Evolutionary conservation across 2,329 filamentous ascomycete genomes (phyloP).

Genomic region (Hortaea werneckii): DNA sequence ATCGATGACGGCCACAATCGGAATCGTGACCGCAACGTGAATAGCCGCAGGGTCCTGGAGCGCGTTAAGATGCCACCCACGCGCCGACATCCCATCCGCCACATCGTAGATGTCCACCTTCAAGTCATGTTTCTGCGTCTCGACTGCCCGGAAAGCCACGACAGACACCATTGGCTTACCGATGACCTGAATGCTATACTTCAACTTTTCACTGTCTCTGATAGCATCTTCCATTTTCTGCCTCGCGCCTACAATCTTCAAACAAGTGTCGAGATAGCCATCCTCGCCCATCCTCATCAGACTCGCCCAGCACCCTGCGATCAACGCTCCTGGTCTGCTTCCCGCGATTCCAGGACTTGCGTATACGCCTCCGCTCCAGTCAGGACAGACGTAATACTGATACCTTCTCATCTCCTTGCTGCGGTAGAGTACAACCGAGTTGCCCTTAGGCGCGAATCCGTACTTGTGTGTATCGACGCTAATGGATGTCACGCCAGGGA

Average conservation of each 20-base stretch:
- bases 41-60: slow-evolving; percentile 86
- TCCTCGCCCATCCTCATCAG: slow-evolving; percentile 79
- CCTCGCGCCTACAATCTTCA: slow-evolving; percentile 75
- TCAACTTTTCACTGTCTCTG: slow-evolving; percentile 55
- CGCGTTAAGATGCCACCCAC: slow-evolving; percentile 93
- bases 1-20: slow-evolving; percentile 72
- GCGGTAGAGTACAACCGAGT: slow-evolving; percentile 86
- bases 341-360: slow-evolving; percentile 87
- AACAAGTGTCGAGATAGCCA: slow-evolving; percentile 80
- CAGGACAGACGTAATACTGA: slow-evolving; percentile 92
- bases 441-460: slow-evolving; percentile 95
- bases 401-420: slow-evolving; percentile 66
- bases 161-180: slow-evolving; percentile 84
- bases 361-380: slow-evolving; percentile 95
- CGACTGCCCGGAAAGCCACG: slow-evolving; percentile 65
- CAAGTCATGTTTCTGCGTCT: slow-evolving; percentile 6
- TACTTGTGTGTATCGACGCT: slow-evolving; percentile 98
- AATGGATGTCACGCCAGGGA: slow-evolving; percentile 90
- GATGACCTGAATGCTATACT: slow-evolving; percentile 65
- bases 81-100: slow-evolving; percentile 72
- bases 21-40: slow-evolving; percentile 86
- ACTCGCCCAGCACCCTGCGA: slow-evolving; percentile 90
- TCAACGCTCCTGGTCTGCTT: slow-evolving; percentile 82
- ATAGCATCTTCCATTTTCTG: slow-evolving; percentile 74
- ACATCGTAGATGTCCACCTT: slow-evolving; percentile 82